These are phyloP conservation scores for Psilocybe cubensis DNA, from an alignment of 768 basidiomycete species.

Conservation along the genomic window DNA sequence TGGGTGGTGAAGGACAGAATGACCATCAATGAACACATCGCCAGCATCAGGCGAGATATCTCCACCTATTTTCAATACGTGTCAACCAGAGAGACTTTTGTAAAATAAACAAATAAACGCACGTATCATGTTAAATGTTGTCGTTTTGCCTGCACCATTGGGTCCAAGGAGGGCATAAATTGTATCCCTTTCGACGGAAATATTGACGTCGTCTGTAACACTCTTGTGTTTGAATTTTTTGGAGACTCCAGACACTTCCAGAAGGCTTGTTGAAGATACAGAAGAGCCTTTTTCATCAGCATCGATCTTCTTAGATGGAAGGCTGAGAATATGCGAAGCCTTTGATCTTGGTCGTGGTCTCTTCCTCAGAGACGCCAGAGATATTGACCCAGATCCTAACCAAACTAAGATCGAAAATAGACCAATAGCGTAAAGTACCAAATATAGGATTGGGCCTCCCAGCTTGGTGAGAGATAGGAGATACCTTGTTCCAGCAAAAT, in stretches of 20 bases:
- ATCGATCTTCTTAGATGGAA: constrained; percentile 46
- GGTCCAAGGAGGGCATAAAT: constrained; percentile 78
- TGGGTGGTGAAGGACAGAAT: constrained; percentile 65
- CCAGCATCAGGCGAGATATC: constrained; percentile 69
- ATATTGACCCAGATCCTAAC: constrained; percentile 66
- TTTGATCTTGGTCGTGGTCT: constrained; percentile 25
- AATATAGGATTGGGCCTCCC: constrained; percentile 78
- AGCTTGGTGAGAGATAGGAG: constrained; percentile 60
- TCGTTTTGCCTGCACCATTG: constrained; percentile 85
- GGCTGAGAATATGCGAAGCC: constrained; percentile 9
- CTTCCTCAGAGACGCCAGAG: constrained; percentile 38
- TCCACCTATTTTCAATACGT: constrained; percentile 48
- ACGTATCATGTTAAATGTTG: constrained; percentile 83
- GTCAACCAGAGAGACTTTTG: too few species aligned
- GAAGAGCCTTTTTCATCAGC: constrained; percentile 52
- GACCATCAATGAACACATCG: constrained; percentile 68
- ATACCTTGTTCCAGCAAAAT: constrained; percentile 45
- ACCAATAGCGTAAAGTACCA: constrained; percentile 61
- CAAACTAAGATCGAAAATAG: constrained; percentile 69
- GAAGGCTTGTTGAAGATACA: constrained; percentile 50
- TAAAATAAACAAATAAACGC: constrained; percentile 27
- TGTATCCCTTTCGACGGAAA: constrained; percentile 63
- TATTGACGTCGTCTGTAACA: constrained; percentile 75
- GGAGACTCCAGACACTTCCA: constrained; percentile 65
- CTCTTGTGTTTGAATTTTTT: constrained; percentile 59